These are phyloP conservation scores for Talaromyces stipitatus DNA, from an alignment of 495 filamentous ascomycete genomes.

Conservation along the genomic window DNA sequence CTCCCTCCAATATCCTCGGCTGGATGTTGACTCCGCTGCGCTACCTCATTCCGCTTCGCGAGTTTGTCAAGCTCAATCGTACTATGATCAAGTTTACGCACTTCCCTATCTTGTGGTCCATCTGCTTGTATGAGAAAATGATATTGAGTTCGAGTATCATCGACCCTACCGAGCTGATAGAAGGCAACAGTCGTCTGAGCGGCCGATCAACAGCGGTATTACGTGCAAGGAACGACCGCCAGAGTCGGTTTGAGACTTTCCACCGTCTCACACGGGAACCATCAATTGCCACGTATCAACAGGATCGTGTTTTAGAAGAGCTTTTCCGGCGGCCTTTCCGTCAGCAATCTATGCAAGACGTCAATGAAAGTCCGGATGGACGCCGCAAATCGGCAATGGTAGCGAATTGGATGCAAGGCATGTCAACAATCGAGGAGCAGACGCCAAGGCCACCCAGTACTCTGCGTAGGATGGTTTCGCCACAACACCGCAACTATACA, in stretches of 20 bases:
- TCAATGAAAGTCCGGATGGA: slow-evolving; percentile 46
- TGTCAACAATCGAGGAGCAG: slow-evolving; percentile 49
- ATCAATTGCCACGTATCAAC: slow-evolving; percentile 75
- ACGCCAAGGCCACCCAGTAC: slow-evolving; percentile 23
- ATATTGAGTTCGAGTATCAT: slow-evolving; percentile 62
- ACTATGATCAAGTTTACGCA: slow-evolving; percentile 85
- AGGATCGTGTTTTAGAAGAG: slow-evolving; percentile 85
- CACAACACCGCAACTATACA: slow-evolving; percentile 40
- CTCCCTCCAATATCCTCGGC: slow-evolving; percentile 79
- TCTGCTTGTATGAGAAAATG: slow-evolving; percentile 78
- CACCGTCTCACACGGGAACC: slow-evolving; percentile 70
- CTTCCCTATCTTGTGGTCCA: slow-evolving; percentile 73
- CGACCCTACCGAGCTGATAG: slow-evolving; percentile 65
- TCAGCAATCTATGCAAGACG: slow-evolving; percentile 34
- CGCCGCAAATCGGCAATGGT: slow-evolving; percentile 69
- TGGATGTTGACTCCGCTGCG: slow-evolving; percentile 78
- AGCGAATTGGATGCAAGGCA: slow-evolving; percentile 76
- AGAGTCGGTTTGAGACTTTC: slow-evolving; percentile 56
- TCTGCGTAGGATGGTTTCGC: slow-evolving; percentile 22
- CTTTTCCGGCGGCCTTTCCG: slow-evolving; percentile 66
- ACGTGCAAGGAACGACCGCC: slow-evolving; percentile 20
- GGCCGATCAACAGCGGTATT: slow-evolving; percentile 22
- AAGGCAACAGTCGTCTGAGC: slow-evolving; percentile 31
- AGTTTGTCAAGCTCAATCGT: slow-evolving; percentile 75
- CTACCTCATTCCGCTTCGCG: slow-evolving; percentile 66